Evolutionary conservation across 768 basidiomycete species (phyloP).

Genomic region (Agrocybe pediades): DNA sequence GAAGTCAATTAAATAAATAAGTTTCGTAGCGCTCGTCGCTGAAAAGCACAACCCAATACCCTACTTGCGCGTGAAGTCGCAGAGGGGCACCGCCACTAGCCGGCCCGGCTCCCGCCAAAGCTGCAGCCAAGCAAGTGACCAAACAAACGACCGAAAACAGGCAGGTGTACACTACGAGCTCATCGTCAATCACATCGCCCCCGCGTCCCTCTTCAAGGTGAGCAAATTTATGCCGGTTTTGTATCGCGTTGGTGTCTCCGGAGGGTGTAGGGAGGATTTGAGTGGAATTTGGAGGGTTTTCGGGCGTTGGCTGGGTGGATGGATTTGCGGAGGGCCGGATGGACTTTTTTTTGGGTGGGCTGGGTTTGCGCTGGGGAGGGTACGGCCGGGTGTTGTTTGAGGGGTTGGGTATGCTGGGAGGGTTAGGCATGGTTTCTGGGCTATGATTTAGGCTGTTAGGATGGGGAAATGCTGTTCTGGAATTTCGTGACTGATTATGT

Average conservation of each 20-base stretch:
- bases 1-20: too few relatives aligned
- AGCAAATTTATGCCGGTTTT: slow-evolving; percentile 14
- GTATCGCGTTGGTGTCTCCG: background rate
- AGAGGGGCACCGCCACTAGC: background rate
- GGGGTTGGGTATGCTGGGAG: background rate
- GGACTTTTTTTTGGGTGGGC: slow-evolving; percentile 8
- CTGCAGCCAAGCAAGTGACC: background rate
- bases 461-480: too few relatives aligned
- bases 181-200: slow-evolving; percentile 18
- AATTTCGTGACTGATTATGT: background rate
- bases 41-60: too few relatives aligned
- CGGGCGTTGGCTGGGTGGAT: slow-evolving; percentile 24
- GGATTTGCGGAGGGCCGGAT: slow-evolving; percentile 15
- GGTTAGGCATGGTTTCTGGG: background rate
- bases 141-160: background rate
- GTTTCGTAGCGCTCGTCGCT: too few relatives aligned
- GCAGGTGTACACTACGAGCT: background rate
- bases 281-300: background rate
- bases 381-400: background rate
- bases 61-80: background rate
- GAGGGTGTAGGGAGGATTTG: slow-evolving; percentile 5
- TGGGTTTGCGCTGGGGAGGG: background rate
- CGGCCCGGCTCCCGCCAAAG: background rate
- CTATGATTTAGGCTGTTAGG: too few relatives aligned
- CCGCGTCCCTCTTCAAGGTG: slow-evolving; percentile 28